Conservation (phyloP, 2,329 filamentous ascomycete species). For the Botrytis fragariae region DNA sequence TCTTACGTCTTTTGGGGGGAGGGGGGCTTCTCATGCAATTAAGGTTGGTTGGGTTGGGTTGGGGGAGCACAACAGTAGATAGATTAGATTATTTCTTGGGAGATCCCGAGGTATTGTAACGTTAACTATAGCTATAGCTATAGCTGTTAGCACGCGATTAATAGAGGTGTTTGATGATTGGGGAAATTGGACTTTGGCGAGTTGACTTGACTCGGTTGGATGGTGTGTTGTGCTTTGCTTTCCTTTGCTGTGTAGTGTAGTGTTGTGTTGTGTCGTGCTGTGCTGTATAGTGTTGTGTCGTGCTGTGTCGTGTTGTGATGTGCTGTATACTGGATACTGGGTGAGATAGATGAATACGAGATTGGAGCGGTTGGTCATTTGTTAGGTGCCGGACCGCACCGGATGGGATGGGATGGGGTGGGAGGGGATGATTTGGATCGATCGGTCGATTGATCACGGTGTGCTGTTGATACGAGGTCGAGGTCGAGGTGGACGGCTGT, state of each 20-base stretch:
- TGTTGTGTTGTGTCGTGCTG: too few species aligned
- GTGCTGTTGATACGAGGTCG: background rate
- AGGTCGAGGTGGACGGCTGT: background rate
- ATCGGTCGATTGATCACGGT: background rate
- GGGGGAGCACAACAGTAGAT: background rate
- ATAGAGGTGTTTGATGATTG: background rate
- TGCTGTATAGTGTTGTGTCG: background rate
- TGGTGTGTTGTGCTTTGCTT: background rate
- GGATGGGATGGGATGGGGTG: background rate
- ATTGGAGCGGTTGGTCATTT: background rate
- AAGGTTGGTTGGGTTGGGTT: background rate
- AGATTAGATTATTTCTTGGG: background rate
- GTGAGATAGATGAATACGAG: background rate
- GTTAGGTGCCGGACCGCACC: background rate
- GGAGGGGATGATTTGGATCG: background rate
- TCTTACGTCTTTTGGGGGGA: background rate
- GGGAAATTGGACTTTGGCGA: background rate
- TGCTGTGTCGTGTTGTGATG: too few species aligned
- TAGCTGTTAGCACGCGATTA: background rate
- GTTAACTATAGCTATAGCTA: background rate
- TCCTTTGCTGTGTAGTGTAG: background rate
- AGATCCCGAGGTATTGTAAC: background rate
- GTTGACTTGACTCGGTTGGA: background rate
- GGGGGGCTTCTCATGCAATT: background rate
- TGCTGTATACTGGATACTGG: background rate